Conservation (phyloP, 2,329 filamentous ascomycete species). For the Ophiostoma himal-ulmi region DNA sequence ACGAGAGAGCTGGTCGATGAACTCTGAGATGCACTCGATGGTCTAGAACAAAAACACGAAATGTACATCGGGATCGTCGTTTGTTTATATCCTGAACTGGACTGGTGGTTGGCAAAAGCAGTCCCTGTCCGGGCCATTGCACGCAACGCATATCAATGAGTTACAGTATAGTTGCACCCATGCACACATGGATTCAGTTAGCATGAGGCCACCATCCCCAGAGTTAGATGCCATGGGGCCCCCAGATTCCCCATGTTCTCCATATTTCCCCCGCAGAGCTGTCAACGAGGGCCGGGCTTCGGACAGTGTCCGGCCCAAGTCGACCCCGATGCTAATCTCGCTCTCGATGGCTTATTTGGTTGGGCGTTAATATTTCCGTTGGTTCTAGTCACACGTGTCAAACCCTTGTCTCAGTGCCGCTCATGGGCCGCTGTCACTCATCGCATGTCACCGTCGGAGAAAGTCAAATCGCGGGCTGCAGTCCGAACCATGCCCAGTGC, state of each 20-base stretch:
- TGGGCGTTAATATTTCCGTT: background rate
- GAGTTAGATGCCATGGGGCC: conserved; percentile 12
- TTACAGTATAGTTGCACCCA: background rate
- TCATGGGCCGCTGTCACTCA: background rate
- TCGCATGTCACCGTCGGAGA: background rate
- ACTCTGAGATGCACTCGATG: background rate
- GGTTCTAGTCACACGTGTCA: background rate
- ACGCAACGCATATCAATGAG: background rate
- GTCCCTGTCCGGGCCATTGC: background rate
- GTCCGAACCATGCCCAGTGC: background rate
- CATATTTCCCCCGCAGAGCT: conserved; percentile 16
- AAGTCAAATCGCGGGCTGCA: background rate
- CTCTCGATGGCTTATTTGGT: background rate
- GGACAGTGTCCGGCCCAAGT: conserved; percentile 14
- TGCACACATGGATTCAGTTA: background rate
- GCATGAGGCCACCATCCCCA: background rate
- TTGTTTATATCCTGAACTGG: background rate
- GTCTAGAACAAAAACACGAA: background rate
- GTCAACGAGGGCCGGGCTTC: conserved; percentile 14
- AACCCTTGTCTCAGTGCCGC: background rate
- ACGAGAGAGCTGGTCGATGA: background rate
- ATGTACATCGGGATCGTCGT: conserved; percentile 6
- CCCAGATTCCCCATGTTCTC: conserved; percentile 17
- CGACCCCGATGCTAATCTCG: background rate
- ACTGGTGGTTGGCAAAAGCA: background rate